Conservation (phyloP, 306 rosid species). For the Quercus suber region DNA sequence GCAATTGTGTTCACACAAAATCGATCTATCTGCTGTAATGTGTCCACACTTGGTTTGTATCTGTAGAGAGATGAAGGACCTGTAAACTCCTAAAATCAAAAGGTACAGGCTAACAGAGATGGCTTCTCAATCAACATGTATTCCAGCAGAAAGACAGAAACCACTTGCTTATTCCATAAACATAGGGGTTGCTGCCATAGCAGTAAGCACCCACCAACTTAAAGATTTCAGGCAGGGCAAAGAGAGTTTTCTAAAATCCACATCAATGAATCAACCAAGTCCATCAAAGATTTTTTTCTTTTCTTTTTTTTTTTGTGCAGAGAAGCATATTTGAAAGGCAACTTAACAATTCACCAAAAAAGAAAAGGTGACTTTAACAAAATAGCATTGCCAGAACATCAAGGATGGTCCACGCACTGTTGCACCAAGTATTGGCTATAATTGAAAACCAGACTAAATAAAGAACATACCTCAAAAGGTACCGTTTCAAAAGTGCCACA, state of each 20-base stretch:
- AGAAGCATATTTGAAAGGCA: neutral
- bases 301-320: neutral
- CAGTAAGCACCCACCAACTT: neutral
- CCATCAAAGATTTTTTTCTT: neutral
- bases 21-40: conserved; percentile 88
- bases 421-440: conserved; percentile 9
- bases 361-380: neutral
- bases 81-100: conserved; percentile 16
- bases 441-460: conserved; percentile 15
- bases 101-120: conserved; percentile 18
- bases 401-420: conserved; percentile 3
- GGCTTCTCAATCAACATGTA: conserved; percentile 6
- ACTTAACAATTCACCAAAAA: neutral
- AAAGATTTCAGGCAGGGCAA: neutral
- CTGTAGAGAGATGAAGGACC: conserved; percentile 42
- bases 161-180: conserved; percentile 10
- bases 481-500: conserved; percentile 90
- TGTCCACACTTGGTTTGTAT: conserved; percentile 91
- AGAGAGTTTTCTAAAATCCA: neutral
- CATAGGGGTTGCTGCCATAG: neutral
- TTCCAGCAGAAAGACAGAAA: conserved; percentile 9
- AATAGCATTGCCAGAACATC: neutral
- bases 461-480: conserved; percentile 76
- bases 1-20: conserved; percentile 87
- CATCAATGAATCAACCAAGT: neutral